These are phyloP conservation scores for Rhinocladiella similis DNA, from an alignment of 2,329 filamentous ascomycete genomes.

Conservation along the genomic window DNA sequence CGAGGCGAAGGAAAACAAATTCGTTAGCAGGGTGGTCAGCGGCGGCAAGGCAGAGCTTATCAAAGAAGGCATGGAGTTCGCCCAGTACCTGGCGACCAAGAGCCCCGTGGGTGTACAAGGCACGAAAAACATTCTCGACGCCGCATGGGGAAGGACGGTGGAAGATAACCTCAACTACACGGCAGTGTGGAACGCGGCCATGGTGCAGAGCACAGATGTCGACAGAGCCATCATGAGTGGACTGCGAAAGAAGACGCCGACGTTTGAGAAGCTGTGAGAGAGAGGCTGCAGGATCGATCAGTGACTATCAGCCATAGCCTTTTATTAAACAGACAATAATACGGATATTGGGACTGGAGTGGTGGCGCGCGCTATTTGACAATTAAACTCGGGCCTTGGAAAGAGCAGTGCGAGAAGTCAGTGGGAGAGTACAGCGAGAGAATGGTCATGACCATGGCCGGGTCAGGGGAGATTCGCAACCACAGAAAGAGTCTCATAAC, in stretches of 20 bases:
- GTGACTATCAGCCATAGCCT: too few relatives aligned
- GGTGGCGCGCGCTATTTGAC: not conserved
- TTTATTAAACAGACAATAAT: too few relatives aligned
- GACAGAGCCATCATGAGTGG: constrained; percentile 72
- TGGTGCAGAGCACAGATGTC: constrained; percentile 79
- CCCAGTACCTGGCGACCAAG: constrained; percentile 69
- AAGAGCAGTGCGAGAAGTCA: not conserved
- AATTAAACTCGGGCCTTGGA: not conserved
- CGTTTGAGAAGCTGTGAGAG: constrained; percentile 75
- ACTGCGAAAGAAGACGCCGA: constrained; percentile 74
- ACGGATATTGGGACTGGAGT: too few relatives aligned
- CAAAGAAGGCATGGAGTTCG: constrained; percentile 62
- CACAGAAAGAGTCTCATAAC: too few relatives aligned
- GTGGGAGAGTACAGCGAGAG: not conserved
- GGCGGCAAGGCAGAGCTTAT: constrained; percentile 62
- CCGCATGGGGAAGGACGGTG: constrained; percentile 74
- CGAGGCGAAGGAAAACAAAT: constrained; percentile 46
- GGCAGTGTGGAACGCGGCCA: constrained; percentile 80
- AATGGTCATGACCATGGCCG: too few relatives aligned
- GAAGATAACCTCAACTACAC: constrained; percentile 84
- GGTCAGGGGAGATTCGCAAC: not conserved
- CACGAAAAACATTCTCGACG: constrained; percentile 85
- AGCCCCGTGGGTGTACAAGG: constrained; percentile 85
- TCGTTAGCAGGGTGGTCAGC: constrained; percentile 43
- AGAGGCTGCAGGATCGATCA: not conserved